Evolutionary conservation across 1,139 yeast species (phyloP).

Genomic region (Blastobotrys buckinghamii): DNA sequence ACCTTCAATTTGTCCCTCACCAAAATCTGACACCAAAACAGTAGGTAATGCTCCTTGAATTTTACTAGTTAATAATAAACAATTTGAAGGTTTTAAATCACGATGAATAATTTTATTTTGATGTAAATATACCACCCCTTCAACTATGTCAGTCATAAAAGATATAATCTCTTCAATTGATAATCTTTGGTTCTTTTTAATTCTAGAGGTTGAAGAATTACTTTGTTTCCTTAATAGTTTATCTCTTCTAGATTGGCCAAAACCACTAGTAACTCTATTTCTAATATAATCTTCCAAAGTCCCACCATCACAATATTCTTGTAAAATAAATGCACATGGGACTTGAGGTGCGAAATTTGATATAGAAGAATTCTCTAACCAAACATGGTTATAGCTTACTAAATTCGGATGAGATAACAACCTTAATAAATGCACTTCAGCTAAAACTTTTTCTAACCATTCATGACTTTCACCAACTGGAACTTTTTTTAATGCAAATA

Average conservation of each 20-base stretch:
- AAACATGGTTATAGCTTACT: conserved; percentile 83
- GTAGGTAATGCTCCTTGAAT: conserved; percentile 44
- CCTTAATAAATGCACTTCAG: conserved; percentile 65
- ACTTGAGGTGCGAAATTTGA: conserved; percentile 53
- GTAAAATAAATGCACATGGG: conserved; percentile 79
- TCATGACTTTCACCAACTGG: conserved; percentile 71
- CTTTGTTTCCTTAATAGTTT: background rate
- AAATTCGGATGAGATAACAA: conserved; percentile 53
- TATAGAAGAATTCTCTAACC: conserved; percentile 72
- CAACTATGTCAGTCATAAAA: conserved; percentile 59
- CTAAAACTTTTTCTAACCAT: conserved; percentile 62
- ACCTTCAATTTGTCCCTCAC: conserved; percentile 78
- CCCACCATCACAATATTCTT: conserved; percentile 86
- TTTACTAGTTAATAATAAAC: conserved; percentile 45
- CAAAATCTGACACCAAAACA: conserved; percentile 79
- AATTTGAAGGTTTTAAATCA: conserved; percentile 84
- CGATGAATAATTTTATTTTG: conserved; percentile 71
- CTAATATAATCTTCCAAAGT: conserved; percentile 61
- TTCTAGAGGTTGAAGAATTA: background rate
- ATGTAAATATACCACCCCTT: conserved; percentile 70
- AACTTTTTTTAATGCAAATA: conserved; percentile 77
- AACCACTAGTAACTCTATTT: background rate
- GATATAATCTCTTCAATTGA: conserved; percentile 50
- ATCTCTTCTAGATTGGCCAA: conserved; percentile 3
- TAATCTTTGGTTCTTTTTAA: conserved; percentile 27